Evolutionary conservation across 345 rosid species (phyloP).

Genomic region (Eucalyptus brandiana): DNA sequence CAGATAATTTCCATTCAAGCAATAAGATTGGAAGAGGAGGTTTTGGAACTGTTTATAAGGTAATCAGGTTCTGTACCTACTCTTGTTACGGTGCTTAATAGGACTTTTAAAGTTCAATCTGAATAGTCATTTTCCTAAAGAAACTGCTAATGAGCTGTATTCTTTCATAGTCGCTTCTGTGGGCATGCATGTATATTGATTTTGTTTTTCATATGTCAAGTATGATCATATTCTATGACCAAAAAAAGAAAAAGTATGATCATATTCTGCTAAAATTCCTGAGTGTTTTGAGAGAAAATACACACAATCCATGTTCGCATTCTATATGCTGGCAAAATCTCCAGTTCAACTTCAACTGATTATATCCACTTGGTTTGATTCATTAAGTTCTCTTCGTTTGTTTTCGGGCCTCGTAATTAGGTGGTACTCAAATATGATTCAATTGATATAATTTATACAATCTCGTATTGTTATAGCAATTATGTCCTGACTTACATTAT

Average conservation of each 20-base stretch:
- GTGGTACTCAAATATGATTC: neutral
- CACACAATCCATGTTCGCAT: neutral
- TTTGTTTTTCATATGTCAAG: neutral
- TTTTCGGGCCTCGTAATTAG: neutral
- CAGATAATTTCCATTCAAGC: conserved; percentile 25
- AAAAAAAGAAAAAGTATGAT: neutral
- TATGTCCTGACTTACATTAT: neutral
- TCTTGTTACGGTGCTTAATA: neutral
- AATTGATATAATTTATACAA: neutral
- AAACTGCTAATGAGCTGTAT: neutral
- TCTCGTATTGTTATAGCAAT: neutral
- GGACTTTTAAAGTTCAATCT: neutral
- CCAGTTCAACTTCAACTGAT: neutral
- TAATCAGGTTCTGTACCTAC: neutral
- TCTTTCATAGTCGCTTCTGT: neutral
- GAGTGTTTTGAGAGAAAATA: neutral
- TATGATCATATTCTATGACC: neutral
- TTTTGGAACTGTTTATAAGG: conserved; percentile 59
- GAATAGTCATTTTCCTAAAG: neutral
- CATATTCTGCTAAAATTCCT: neutral
- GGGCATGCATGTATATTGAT: neutral
- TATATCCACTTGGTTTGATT: neutral
- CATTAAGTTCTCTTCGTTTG: neutral
- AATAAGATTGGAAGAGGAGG: conserved; percentile 51
- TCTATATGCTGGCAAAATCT: neutral